Base-by-base conservation (phyloP, 108 stramenopile species). In the Skeletonema potamos region DNA sequence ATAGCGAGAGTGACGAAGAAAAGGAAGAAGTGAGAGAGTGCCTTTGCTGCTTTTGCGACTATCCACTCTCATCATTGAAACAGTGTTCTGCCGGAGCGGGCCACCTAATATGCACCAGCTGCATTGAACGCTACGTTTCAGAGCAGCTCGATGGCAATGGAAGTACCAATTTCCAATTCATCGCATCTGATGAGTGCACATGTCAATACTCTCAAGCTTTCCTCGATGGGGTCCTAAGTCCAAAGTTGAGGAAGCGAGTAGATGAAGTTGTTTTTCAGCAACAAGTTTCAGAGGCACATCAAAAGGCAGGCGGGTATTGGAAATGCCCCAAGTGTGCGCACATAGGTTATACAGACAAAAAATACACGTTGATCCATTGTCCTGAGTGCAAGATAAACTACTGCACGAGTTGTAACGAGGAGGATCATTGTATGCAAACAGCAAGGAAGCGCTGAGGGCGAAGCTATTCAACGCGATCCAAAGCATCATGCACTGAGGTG, bases 401-500 rank as follows among this genome's bases (percentile, higher is more conserved):
- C 54, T 54, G 54, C 54, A 54, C 54, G 22, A 26, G 8, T 5
- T 54, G 54, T 54, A 54, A 54, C 24, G 8, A 54, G 4, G 54
- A 24, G 22, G 20, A 24, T 5, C 54, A 54, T 8, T 4, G 24
- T 5, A 54, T 5, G 22, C 4, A 20, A 8, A 54, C 54, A 26
- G 54, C 54, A 8, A 54, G 22, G 6, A 54, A 26, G 4, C 4
- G 4, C 54, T 4, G 4, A 54, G 8, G 54, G 54, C 4, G 22
- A 54, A 54, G 8, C 22, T 26, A 4, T 5, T 24, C 24, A 20
- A 26, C 6, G 24, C 20, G 54, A 54, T 8, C 54, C 54, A 15
- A 68, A 56, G 57, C 67, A 58, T 27, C 22, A 54, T 9, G 67
- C 57, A 1, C 55, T 29, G 67, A 68, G 20, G 67, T 54, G 2